phyloP scores from a whole-genome alignment of 164 flowering plant genomes.

The Piper longum region DNA sequence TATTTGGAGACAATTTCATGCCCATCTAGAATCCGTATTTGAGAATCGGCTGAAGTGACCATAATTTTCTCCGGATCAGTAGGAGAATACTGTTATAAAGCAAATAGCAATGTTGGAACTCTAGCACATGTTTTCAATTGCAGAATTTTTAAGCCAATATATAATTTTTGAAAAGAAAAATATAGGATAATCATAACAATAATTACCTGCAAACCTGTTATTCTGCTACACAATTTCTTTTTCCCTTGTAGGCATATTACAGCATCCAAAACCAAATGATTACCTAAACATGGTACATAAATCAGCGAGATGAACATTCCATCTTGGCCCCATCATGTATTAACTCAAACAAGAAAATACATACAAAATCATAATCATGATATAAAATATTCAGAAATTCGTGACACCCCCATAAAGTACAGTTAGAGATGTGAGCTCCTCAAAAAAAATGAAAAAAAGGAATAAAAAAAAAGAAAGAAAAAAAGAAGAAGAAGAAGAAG shows the following conservation, averaged over 20 bases:
- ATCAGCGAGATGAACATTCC: background rate
- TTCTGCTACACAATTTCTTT: slow-evolving; percentile 50
- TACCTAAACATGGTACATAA: slow-evolving; percentile 26
- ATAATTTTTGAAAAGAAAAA: background rate
- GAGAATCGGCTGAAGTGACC: slow-evolving; percentile 74
- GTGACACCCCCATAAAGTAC: slow-evolving; percentile 6
- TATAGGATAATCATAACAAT: background rate
- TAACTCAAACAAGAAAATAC: background rate
- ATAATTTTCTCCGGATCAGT: slow-evolving; percentile 42
- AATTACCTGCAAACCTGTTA: slow-evolving; percentile 74
- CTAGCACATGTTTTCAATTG: background rate
- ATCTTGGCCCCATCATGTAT: background rate
- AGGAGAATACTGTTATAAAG: slow-evolving; percentile 47
- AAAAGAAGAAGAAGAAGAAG: no score
- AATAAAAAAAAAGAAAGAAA: background rate
- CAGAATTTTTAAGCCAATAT: background rate
- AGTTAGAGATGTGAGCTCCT: slow-evolving; percentile 38
- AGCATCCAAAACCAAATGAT: slow-evolving; percentile 37
- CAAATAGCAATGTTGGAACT: background rate
- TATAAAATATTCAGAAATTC: slow-evolving; percentile 51
- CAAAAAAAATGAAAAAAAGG: background rate
- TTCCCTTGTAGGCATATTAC: slow-evolving; percentile 46
- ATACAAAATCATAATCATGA: slow-evolving; percentile 2
- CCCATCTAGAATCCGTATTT: slow-evolving; percentile 46
- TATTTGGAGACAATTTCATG: slow-evolving; percentile 38